Evolutionary conservation across 2,329 filamentous ascomycete genomes (phyloP).

Genomic region (Cladosporium sp.): DNA sequence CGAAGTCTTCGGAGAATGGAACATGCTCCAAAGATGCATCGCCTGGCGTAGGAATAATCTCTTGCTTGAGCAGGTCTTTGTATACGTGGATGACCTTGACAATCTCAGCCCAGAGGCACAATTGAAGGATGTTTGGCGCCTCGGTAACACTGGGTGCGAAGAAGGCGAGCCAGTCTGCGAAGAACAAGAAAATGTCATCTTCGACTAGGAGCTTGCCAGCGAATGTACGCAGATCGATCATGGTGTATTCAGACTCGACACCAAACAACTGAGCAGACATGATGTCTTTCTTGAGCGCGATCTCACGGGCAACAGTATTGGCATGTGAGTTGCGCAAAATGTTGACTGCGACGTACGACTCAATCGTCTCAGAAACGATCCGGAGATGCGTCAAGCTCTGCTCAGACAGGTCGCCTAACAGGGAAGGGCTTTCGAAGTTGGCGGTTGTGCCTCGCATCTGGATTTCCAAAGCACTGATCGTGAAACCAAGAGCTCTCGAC

Average conservation of each 20-base stretch:
- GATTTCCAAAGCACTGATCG: constrained; percentile 86
- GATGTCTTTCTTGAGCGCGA: constrained; percentile 31
- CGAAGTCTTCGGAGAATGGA: constrained; percentile 23
- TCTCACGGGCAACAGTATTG: constrained; percentile 24
- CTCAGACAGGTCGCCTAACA: constrained; percentile 82
- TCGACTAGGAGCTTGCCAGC: constrained; percentile 55
- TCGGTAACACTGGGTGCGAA: constrained; percentile 32
- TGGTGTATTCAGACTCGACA: constrained; percentile 26
- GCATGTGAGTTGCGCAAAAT: constrained; percentile 55
- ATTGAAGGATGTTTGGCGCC: constrained; percentile 63
- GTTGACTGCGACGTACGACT: constrained; percentile 79
- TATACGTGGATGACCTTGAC: constrained; percentile 72
- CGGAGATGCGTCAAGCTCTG: constrained; percentile 83
- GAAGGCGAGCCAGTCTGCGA: constrained; percentile 61
- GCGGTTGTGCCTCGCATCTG: constrained; percentile 74
- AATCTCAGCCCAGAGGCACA: constrained; percentile 90
- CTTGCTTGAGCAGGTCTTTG: constrained; percentile 30
- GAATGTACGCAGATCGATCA: constrained; percentile 25
- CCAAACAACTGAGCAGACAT: constrained; percentile 35
- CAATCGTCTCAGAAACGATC: constrained; percentile 82
- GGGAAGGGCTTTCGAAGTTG: constrained; percentile 65
- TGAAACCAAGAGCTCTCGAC: constrained; percentile 66
- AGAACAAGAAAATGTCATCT: constrained; percentile 74
- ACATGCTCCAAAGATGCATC: constrained; percentile 27
- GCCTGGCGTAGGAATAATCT: constrained; percentile 7